These are phyloP conservation scores for Suillus occidentalis DNA, from an alignment of 768 basidiomycete genomes.

Conservation along the genomic window DNA sequence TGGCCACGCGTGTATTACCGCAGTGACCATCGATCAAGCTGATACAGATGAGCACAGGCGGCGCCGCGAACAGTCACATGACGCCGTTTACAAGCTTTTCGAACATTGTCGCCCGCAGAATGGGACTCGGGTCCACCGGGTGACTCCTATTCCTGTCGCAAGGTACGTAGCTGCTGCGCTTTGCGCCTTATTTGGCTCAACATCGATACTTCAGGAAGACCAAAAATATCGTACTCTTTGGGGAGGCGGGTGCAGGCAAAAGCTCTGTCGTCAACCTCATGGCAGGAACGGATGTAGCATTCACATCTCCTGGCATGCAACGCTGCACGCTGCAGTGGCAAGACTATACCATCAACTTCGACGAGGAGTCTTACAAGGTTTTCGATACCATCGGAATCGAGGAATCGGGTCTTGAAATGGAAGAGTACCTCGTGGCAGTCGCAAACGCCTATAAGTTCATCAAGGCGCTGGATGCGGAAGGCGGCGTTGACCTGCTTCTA, in stretches of 20 bases:
- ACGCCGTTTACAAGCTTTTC: slow-evolving; percentile 23
- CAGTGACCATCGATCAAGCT: slow-evolving; percentile 18
- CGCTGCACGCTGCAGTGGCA: slow-evolving; percentile 37
- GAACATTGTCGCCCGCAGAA: background rate
- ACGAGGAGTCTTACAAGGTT: slow-evolving; percentile 23
- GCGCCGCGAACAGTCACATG: slow-evolving; percentile 27
- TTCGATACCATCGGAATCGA: slow-evolving; percentile 36
- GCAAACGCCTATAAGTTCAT: slow-evolving; percentile 36
- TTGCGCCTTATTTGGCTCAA: background rate
- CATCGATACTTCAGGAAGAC: background rate
- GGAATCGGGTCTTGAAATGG: slow-evolving; percentile 23
- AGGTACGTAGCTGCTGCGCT: background rate
- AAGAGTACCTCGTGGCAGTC: slow-evolving; percentile 27
- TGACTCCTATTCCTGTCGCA: background rate
- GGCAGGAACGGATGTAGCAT: slow-evolving; percentile 26
- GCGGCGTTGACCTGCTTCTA: slow-evolving; percentile 41
- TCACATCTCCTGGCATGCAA: slow-evolving; percentile 23
- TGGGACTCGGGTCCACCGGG: too few species aligned
- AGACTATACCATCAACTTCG: slow-evolving; percentile 30
- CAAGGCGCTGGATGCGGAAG: slow-evolving; percentile 26
- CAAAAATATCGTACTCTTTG: slow-evolving; percentile 36
- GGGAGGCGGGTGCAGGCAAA: slow-evolving; percentile 33
- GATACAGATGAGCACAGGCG: slow-evolving; percentile 13
- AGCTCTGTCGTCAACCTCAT: slow-evolving; percentile 30
- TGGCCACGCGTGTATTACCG: slow-evolving; percentile 34